A percentile compares a stretch with the other conserved stretches of the same genome.
These are phyloP conservation scores for Rutidosis leptorrhynchoides DNA, from an alignment of 129 eudicot genomes.

Conservation along the genomic window DNA sequence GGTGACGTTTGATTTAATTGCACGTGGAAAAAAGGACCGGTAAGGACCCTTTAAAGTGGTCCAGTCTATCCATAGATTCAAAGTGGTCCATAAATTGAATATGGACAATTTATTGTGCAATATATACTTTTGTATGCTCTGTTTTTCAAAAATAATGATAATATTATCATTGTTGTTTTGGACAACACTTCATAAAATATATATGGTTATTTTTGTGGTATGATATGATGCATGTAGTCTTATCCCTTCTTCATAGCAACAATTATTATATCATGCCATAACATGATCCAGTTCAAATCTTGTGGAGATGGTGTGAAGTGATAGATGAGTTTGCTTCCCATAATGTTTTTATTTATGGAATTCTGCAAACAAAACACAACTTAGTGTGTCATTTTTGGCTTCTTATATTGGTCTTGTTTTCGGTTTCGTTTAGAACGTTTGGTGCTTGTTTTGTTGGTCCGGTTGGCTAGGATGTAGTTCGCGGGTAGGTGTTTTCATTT, in stretches of 20 bases:
- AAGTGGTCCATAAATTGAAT: constrained; percentile 33
- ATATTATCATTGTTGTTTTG: not conserved
- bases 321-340: too few species aligned
- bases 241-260: not conserved
- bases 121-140: constrained; percentile 26
- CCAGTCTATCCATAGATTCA: constrained; percentile 32
- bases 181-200: not conserved
- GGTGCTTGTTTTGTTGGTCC: too few species aligned
- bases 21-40: constrained; percentile 32
- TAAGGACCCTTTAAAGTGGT: constrained; percentile 26
- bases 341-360: too few species aligned
- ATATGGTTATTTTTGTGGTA: not conserved
- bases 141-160: not conserved
- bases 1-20: not conserved
- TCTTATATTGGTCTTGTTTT: too few species aligned
- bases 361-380: too few species aligned
- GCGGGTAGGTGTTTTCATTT: too few species aligned
- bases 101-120: constrained; percentile 25
- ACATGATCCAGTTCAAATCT: not conserved
- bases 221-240: not conserved
- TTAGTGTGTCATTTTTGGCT: too few species aligned
- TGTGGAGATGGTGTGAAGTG: too few species aligned
- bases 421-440: too few species aligned
- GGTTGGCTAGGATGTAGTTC: too few species aligned
- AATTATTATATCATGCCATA: too few species aligned